Conservation (phyloP, 768 basidiomycete genomes). For the Rhizopogon rudus region DNA sequence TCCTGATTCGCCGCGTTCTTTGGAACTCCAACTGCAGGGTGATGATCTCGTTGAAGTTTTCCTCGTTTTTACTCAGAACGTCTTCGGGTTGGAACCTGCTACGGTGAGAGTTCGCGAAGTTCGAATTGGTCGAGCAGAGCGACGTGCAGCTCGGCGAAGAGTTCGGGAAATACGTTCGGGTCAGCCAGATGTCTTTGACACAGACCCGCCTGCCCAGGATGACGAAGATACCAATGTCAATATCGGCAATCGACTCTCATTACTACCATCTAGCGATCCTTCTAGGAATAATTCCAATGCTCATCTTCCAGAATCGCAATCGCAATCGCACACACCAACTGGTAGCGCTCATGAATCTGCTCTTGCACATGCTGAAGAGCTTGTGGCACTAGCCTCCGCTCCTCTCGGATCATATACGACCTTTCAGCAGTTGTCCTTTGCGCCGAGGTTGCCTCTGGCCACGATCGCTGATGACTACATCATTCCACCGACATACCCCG, state of each 20-base stretch:
- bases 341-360: slow-evolving; percentile 30
- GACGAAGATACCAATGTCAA: slow-evolving; percentile 57
- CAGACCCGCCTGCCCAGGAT: slow-evolving; percentile 36
- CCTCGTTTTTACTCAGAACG: slow-evolving; percentile 85
- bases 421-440: slow-evolving; percentile 84
- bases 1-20: slow-evolving; percentile 82
- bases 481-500: slow-evolving; percentile 85
- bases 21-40: slow-evolving; percentile 86
- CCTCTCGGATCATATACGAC: slow-evolving; percentile 85
- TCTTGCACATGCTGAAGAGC: slow-evolving; percentile 55
- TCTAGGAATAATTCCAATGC: slow-evolving; percentile 20
- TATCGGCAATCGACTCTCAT: slow-evolving; percentile 58
- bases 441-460: slow-evolving; percentile 84
- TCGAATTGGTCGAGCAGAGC: slow-evolving; percentile 82
- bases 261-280: slow-evolving; percentile 36
- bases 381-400: slow-evolving; percentile 60
- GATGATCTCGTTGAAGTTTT: slow-evolving; percentile 93
- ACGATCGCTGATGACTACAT: slow-evolving; percentile 87
- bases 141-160: slow-evolving; percentile 77
- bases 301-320: slow-evolving; percentile 18
- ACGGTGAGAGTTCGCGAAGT: slow-evolving; percentile 94
- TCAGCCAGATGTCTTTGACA: slow-evolving; percentile 40
- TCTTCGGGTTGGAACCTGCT: slow-evolving; percentile 89
- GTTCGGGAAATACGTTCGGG: slow-evolving; percentile 59
- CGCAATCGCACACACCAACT: slow-evolving; percentile 16